A percentile compares a stretch with the other conserved stretches of the same genome.
phyloP scores from a whole-genome alignment of 441 rosid species.

The Francoa sonchifolia region DNA sequence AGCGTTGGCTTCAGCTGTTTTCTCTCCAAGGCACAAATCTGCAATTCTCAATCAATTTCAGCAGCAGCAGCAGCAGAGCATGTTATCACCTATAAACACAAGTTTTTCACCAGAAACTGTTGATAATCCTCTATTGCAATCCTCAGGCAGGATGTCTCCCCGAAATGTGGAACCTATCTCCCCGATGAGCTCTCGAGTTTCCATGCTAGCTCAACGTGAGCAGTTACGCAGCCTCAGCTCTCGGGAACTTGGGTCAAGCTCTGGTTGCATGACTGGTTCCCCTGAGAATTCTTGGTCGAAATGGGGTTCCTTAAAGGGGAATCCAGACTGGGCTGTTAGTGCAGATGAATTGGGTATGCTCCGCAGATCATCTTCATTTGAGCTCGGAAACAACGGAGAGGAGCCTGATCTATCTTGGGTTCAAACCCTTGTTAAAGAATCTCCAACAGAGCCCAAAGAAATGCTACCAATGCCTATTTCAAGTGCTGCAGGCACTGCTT shows the following conservation, averaged over 20 bases:
- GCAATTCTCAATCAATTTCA: slow-evolving; percentile 49
- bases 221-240: slow-evolving; percentile 59
- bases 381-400: slow-evolving; percentile 36
- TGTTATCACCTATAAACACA: slow-evolving; percentile 62
- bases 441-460: slow-evolving; percentile 44
- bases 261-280: slow-evolving; percentile 38
- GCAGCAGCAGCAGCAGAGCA: slow-evolving; percentile 58
- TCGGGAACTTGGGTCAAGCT: slow-evolving; percentile 49
- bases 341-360: slow-evolving; percentile 38
- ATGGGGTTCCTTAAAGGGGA: slow-evolving; percentile 57
- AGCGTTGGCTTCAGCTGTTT: slow-evolving; percentile 35
- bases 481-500: slow-evolving; percentile 14
- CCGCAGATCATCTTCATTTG: slow-evolving; percentile 43
- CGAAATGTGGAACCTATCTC: slow-evolving; percentile 55
- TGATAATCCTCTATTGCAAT: slow-evolving; percentile 42
- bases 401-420: slow-evolving; percentile 76
- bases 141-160: slow-evolving; percentile 66
- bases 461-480: slow-evolving; percentile 23
- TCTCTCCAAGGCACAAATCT: slow-evolving; percentile 53
- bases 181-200: slow-evolving; percentile 50
- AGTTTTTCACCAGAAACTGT: slow-evolving; percentile 40
- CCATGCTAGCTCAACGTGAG: slow-evolving; percentile 54
- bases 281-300: slow-evolving; percentile 51
- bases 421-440: slow-evolving; percentile 59
- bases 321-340: slow-evolving; percentile 58